Evolutionary conservation across 208 protist genomes (phyloP).

Genomic region (Leishmania martiniquensis): DNA sequence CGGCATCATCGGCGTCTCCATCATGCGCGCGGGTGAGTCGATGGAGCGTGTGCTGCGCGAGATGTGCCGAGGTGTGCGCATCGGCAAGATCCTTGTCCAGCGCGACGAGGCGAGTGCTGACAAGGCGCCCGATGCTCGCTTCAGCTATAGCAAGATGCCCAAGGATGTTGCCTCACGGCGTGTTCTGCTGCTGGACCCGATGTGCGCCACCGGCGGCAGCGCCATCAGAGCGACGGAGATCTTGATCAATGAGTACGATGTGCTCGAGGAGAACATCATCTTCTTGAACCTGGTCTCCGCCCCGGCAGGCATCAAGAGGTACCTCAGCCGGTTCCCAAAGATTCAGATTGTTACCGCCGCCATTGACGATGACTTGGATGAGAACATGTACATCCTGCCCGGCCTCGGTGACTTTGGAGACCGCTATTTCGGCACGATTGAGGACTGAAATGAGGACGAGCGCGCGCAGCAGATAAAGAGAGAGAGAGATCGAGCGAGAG

Average conservation of each 20-base stretch:
- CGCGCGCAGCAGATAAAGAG: background rate
- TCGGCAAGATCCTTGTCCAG: constrained; percentile 99
- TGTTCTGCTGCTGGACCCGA: constrained; percentile 97
- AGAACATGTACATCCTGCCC: constrained; percentile 95
- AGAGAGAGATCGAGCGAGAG: background rate
- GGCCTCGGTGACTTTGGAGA: constrained; percentile 98
- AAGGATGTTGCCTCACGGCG: constrained; percentile 88
- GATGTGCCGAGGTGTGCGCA: constrained; percentile 94
- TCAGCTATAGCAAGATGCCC: constrained; percentile 97
- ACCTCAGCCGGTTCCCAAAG: constrained; percentile 70
- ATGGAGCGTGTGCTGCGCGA: constrained; percentile 96
- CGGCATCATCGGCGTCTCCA: constrained; percentile 96
- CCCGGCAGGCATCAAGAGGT: constrained; percentile 87
- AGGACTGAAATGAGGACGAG: constrained; percentile 22
- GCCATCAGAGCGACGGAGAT: constrained; percentile 80
- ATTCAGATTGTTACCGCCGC: constrained; percentile 91
- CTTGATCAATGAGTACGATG: constrained; percentile 81
- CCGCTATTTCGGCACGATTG: constrained; percentile 95
- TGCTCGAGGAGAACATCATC: constrained; percentile 95
- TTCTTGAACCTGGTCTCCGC: constrained; percentile 96
- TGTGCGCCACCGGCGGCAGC: constrained; percentile 96
- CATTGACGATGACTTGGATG: constrained; percentile 93
- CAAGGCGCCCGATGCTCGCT: constrained; percentile 87
- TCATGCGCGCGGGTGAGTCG: constrained; percentile 97
- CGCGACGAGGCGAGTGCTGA: constrained; percentile 92